These are phyloP conservation scores for Cadophora sp. DNA, from an alignment of 2,329 filamentous ascomycete genomes.

Conservation along the genomic window DNA sequence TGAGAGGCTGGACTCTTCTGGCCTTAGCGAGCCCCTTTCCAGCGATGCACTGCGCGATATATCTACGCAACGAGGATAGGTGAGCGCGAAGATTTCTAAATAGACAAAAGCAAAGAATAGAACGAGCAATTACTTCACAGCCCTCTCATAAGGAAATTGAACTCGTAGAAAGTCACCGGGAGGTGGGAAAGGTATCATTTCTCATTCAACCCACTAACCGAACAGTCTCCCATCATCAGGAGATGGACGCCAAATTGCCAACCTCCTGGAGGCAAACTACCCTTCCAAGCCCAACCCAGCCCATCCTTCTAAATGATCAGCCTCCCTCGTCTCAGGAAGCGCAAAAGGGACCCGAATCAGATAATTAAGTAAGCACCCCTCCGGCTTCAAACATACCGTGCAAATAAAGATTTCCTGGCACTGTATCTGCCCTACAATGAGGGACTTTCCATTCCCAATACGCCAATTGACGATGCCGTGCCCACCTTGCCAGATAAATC, in stretches of 20 bases:
- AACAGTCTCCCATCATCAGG: neutral
- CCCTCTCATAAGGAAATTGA: neutral
- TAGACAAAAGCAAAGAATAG: neutral
- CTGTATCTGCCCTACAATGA: constrained; percentile 3
- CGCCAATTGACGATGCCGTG: constrained; percentile 13
- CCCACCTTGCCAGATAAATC: neutral
- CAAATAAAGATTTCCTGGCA: neutral
- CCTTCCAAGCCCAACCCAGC: neutral
- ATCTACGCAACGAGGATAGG: neutral
- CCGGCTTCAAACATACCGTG: neutral
- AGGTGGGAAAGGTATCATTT: neutral
- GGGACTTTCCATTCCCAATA: constrained; percentile 13
- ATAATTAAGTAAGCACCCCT: neutral
- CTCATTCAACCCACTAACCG: neutral
- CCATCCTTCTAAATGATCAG: neutral
- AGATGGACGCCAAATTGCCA: neutral
- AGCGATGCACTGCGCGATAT: neutral
- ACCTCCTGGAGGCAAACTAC: neutral
- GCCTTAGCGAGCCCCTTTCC: neutral
- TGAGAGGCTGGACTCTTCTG: too few species aligned
- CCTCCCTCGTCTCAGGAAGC: neutral
- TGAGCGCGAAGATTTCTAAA: neutral
- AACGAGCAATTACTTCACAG: neutral
- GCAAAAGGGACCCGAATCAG: neutral
- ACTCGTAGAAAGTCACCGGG: neutral